Evolutionary conservation across 441 rosid species (phyloP), one percentile per base, ranked within the genome.

Genomic region (Metrosideros polymorpha): DNA sequence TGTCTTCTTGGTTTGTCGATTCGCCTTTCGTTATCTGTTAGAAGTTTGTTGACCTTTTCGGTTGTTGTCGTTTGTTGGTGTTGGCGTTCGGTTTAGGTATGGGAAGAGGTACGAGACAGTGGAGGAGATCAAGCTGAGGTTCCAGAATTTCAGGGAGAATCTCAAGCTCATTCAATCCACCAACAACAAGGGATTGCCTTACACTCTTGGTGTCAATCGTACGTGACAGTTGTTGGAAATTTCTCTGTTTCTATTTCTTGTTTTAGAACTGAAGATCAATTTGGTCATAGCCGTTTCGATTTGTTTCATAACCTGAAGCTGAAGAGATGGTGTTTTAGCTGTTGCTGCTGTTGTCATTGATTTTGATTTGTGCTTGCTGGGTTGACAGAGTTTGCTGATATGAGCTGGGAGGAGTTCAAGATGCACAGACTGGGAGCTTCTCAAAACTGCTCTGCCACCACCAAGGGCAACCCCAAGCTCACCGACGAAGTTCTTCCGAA

Each of bases 361-460:
- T 55, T 35, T 57, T 83, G 51, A 17, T 35, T 27, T 53, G 79
- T 66, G 83, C 85, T 63, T 47, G 24, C 19, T 35, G 47, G n/a
- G 24, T 35, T 5, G 79, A 22, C 79, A 97, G 99, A 94, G 15
- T 97, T 92, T 92, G 94, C 98, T 91, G 99, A 97, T 87, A 92
- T 91, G 98, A 94, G 94, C 54, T 95, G 98, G 99, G 92, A 94
- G 91, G 99, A 96, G 92, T 97, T 97, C 91, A 91, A 89, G 86
- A 94, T 83, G 90, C 94, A 90, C 82, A 93, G 93, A 90, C 89
- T 96, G 90, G 99, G 99, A 89, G 98, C 97, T 88, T 94, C 99
- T 56, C 99, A 96, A 84, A 94, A 94, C 91, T 98, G 98, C 93
- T 95, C 99, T 61, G 99, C 99, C 57, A 96, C 99, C 35, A 42